These are phyloP conservation scores for Russula earlei DNA, from an alignment of 768 basidiomycete genomes.

Conservation along the genomic window DNA sequence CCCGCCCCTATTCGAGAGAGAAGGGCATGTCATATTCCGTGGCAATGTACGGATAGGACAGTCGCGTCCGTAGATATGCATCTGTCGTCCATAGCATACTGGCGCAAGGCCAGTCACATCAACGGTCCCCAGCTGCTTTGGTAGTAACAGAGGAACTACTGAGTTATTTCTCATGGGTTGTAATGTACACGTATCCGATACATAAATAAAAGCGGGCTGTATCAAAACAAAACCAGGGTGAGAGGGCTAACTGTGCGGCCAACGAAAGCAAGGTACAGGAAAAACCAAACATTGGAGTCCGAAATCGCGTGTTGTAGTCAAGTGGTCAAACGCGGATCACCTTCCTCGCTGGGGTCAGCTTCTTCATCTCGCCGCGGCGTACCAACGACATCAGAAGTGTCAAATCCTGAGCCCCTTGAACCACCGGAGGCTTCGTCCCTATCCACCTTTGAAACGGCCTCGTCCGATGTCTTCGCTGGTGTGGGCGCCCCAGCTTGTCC, in stretches of 20 bases:
- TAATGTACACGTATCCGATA: constrained; percentile 14
- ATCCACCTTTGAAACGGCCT: background rate
- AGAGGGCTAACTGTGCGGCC: background rate
- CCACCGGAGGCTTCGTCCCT: background rate
- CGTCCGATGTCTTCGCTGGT: background rate
- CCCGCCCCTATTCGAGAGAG: constrained; percentile 52
- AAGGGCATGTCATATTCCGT: constrained; percentile 58
- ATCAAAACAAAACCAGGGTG: background rate
- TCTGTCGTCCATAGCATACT: background rate
- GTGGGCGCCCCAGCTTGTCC: background rate
- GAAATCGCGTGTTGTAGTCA: background rate
- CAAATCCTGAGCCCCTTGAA: background rate
- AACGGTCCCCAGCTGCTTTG: too few species aligned
- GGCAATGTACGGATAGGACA: constrained; percentile 41
- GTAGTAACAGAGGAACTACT: too few species aligned
- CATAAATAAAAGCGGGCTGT: background rate
- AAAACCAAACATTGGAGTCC: background rate
- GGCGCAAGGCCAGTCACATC: too few species aligned
- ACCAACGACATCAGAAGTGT: background rate
- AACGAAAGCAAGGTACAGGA: background rate
- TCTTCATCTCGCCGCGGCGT: constrained; percentile 5
- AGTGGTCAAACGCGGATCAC: constrained; percentile 1
- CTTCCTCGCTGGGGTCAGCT: constrained; percentile 13
- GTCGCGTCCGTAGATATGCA: background rate
- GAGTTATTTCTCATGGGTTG: background rate